Evolutionary conservation across 1,139 yeast species (phyloP), one percentile per base, ranked within the genome.

Genomic region (Magnusiomyces tetraspermus): DNA sequence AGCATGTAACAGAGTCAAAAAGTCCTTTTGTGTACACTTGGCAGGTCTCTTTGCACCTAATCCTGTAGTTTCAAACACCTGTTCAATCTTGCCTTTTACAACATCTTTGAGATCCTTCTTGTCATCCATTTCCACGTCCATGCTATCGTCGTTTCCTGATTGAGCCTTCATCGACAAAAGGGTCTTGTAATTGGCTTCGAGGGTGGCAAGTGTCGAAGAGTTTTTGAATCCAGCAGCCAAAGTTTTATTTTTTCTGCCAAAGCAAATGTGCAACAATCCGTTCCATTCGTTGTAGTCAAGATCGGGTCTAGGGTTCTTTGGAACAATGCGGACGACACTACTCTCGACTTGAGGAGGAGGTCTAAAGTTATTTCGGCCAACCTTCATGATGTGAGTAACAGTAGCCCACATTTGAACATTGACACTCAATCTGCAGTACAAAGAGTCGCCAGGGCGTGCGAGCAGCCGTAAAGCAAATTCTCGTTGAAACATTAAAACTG

Each of bases 261-360:
- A 92, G 53, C 88, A 85, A 53, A 92, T 85, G 59, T 98, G 79
- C 59, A 92, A 75, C 47, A 94, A 74, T 2, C 98, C 98, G 66
- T 92, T 98, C 98, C 98, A 92, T 69, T 92, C 98, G 64, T 85
- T 79, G 66, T 83, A 90, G 65, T 89, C 96, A 40, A 92, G 82
- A 61, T 85, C 81, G 5, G 98, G 98, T 61, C 97, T 79, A 10
- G 98, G 98, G 53, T 72, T 76, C 68, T 92, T 92, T 55, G 94
- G 82, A 68, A 90, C 98, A 51, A 92, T 82, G 65, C 96, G 79
- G 22, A 92, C 97, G 49, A 92, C 98, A 43, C 95, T 84, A 0
- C 97, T 88, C 69, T 92, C 99, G 55, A 92, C 99, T 68, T 92
- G 92, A 54, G 99, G 99, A 22, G 99, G 99, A 40, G 99, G 99